These are phyloP conservation scores for Suillus variegatus DNA, from an alignment of 768 basidiomycete species.

Conservation along the genomic window DNA sequence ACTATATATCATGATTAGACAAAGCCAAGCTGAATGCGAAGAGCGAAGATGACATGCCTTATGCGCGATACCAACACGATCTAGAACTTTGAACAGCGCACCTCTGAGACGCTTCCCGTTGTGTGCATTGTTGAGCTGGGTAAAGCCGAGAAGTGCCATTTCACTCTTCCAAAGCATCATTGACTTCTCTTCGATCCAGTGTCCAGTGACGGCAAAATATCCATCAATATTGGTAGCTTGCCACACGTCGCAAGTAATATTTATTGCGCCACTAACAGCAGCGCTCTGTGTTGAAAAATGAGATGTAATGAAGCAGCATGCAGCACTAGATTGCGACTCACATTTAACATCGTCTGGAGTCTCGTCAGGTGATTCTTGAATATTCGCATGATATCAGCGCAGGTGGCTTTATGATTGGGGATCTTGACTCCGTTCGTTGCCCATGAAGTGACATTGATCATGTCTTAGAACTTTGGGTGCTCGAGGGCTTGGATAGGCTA, in stretches of 20 bases:
- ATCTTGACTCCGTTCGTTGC: conserved; percentile 28
- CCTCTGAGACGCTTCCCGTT: conserved; percentile 31
- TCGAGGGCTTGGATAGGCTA: conserved; percentile 29
- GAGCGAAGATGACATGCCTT: conserved; percentile 20
- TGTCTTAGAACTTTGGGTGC: conserved; percentile 32
- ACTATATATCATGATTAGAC: conserved; percentile 1
- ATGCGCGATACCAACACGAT: conserved; percentile 26
- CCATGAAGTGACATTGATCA: conserved; percentile 34
- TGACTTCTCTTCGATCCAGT: conserved; percentile 37
- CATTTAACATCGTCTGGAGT: conserved; percentile 21
- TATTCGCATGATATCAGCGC: conserved; percentile 4
- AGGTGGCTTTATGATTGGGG: conserved; percentile 40
- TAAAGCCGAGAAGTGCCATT: conserved; percentile 36
- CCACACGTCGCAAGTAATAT: conserved; percentile 42
- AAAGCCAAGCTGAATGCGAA: background rate
- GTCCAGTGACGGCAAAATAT: conserved; percentile 42
- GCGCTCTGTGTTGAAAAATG: conserved; percentile 14
- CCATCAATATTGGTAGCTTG: conserved; percentile 38
- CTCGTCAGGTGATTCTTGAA: conserved; percentile 25
- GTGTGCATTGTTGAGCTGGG: conserved; percentile 39
- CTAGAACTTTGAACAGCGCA: conserved; percentile 37
- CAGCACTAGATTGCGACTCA: conserved; percentile 12
- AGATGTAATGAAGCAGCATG: background rate
- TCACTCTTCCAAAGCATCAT: conserved; percentile 30
- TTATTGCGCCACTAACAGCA: conserved; percentile 27